Evolutionary conservation across 345 rosid genomes (phyloP).

Genomic region (Syzygium aromaticum): DNA sequence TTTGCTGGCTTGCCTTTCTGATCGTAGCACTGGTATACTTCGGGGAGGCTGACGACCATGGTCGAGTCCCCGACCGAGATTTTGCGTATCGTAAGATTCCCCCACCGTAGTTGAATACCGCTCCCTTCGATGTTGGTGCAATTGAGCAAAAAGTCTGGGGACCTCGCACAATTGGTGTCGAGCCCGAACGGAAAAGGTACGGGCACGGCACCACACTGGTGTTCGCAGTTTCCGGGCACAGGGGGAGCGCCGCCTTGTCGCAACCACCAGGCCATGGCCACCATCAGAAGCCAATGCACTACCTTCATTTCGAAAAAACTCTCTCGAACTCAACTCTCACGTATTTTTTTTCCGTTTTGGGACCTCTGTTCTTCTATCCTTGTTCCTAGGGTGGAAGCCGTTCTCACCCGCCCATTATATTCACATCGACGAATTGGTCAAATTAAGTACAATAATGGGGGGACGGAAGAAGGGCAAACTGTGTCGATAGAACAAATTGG

Average conservation of each 20-base stretch:
- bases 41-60: neutral
- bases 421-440: neutral
- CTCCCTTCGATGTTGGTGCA: neutral
- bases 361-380: neutral
- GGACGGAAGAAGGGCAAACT: neutral
- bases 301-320: neutral
- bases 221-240: accelerated
- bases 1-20: accelerated
- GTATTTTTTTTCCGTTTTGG: neutral
- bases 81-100: neutral
- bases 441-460: neutral
- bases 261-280: neutral
- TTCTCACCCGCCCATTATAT: neutral
- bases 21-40: neutral
- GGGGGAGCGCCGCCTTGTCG: neutral
- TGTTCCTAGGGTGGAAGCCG: neutral
- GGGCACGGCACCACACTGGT: neutral
- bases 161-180: accelerated
- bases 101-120: neutral
- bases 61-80: neutral
- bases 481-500: neutral
- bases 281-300: neutral
- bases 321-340: neutral
- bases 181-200: neutral
- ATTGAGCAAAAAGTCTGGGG: accelerated